Evolutionary conservation across 2,329 filamentous ascomycete genomes (phyloP).

Genomic region (Diaporthe vexans): DNA sequence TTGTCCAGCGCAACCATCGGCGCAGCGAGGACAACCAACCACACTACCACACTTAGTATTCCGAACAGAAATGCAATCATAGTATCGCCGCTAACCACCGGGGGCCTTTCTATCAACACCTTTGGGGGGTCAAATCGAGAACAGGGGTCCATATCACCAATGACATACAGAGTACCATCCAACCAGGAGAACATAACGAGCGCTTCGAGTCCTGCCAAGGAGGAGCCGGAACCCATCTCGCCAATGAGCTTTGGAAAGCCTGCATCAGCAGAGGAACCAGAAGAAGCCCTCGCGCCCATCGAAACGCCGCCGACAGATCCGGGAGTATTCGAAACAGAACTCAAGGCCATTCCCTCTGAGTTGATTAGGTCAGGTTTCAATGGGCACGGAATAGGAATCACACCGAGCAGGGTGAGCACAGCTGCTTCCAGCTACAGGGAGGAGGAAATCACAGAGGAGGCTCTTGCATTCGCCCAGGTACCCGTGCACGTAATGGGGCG

Average conservation of each 20-base stretch:
- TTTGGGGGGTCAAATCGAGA: constrained; percentile 2
- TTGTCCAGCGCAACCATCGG: constrained; percentile 5
- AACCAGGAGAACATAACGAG: not conserved
- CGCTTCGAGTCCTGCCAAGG: not conserved
- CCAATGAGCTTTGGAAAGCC: constrained; percentile 17
- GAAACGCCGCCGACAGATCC: not conserved
- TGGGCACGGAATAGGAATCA: not conserved
- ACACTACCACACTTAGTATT: not conserved
- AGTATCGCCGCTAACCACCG: constrained; percentile 1
- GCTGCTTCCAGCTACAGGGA: constrained; percentile 25
- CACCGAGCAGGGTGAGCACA: constrained; percentile 25
- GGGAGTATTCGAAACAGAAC: not conserved
- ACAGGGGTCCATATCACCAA: constrained; percentile 20
- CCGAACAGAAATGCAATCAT: not conserved
- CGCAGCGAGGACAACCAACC: constrained; percentile 12
- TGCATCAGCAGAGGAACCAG: not conserved
- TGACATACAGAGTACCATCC: constrained; percentile 5
- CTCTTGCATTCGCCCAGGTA: constrained; percentile 40
- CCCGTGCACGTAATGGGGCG: constrained; percentile 39
- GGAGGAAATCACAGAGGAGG: constrained; percentile 40
- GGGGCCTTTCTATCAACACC: constrained; percentile 2
- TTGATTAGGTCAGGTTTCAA: not conserved
- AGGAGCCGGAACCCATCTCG: constrained; percentile 22
- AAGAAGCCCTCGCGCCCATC: not conserved
- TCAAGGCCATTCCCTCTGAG: not conserved